These are phyloP conservation scores for Vicia sativa DNA, from an alignment of 306 rosid genomes.

Conservation along the genomic window DNA sequence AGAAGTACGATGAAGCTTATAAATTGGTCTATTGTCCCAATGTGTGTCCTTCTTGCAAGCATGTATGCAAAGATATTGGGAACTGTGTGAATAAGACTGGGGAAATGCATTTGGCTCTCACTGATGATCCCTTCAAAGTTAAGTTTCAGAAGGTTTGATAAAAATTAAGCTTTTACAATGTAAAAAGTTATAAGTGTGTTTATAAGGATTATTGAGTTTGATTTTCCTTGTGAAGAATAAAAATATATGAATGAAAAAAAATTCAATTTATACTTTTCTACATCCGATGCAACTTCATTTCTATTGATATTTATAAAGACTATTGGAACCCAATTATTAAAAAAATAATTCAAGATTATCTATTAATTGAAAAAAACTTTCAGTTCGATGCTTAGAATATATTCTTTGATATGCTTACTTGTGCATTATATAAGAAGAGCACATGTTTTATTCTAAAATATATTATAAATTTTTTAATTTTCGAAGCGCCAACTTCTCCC, in stretches of 20 bases:
- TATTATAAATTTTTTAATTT: too few species aligned
- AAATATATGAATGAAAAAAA: too few species aligned
- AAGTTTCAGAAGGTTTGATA: neutral
- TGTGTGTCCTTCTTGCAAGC: conserved; percentile 32
- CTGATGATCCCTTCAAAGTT: conserved; percentile 5
- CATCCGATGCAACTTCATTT: neutral
- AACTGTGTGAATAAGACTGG: neutral
- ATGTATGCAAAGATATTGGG: conserved; percentile 27
- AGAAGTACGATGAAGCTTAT: conserved; percentile 31
- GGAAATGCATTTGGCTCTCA: conserved; percentile 18
- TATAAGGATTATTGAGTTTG: neutral
- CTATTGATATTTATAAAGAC: neutral
- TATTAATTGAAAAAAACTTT: too few species aligned
- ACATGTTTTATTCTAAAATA: too few species aligned
- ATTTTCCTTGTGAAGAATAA: neutral
- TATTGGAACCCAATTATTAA: too few species aligned
- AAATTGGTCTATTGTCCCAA: conserved; percentile 57
- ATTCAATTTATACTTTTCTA: neutral
- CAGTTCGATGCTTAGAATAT: too few species aligned
- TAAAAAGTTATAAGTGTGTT: neutral
- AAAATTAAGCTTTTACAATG: neutral
- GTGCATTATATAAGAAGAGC: too few species aligned
- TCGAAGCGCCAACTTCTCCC: too few species aligned
- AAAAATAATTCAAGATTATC: too few species aligned
- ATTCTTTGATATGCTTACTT: too few species aligned